Conservation (phyloP, 2,329 filamentous ascomycete species). For the Colletotrichum sp. region DNA sequence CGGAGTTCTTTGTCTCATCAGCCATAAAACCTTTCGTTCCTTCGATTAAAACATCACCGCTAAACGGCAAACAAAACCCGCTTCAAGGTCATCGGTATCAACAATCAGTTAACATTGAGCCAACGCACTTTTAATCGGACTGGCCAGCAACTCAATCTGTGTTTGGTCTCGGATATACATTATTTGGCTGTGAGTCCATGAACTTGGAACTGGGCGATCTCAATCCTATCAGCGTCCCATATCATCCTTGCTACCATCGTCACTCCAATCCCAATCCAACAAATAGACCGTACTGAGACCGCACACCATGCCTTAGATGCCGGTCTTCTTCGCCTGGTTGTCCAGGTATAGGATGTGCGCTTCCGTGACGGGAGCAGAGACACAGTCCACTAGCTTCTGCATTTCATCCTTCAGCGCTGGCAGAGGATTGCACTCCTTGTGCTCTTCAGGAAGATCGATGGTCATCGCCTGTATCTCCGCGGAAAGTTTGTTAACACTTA, state of each 20-base stretch:
- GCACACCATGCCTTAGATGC: background rate
- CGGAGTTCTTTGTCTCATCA: no score
- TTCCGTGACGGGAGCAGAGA: background rate
- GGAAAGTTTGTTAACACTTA: background rate
- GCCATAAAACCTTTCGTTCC: background rate
- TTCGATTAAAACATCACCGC: background rate
- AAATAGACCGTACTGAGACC: background rate
- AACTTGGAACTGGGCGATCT: background rate
- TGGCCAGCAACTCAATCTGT: background rate
- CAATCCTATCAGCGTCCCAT: background rate
- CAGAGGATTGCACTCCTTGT: background rate
- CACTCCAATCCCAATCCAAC: background rate
- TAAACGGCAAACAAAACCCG: background rate
- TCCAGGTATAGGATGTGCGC: background rate
- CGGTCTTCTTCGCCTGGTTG: background rate
- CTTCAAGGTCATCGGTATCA: background rate
- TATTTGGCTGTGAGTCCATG: background rate
- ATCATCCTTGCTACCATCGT: background rate
- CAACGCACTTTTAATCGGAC: background rate
- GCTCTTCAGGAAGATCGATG: background rate
- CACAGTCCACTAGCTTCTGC: background rate
- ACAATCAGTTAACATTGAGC: background rate
- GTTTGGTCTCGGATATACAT: background rate
- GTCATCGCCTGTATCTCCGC: fast-evolving
- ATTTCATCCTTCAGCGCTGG: background rate